These are phyloP conservation scores for Exserohilum rostratum DNA, from an alignment of 2,329 filamentous ascomycete species.

Conservation along the genomic window DNA sequence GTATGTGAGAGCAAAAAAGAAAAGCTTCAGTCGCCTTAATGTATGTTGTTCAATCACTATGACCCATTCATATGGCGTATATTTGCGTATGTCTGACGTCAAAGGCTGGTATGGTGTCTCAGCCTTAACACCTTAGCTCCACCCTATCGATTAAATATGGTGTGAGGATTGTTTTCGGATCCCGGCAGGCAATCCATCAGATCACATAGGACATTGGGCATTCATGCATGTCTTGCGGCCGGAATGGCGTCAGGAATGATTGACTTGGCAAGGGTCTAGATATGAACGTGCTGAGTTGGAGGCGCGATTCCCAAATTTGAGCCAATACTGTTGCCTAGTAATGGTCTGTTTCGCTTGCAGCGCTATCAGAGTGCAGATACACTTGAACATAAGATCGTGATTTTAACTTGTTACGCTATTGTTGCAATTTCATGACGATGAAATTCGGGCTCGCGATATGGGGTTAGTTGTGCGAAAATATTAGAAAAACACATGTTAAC, in stretches of 20 bases:
- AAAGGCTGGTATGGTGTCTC: slow-evolving; percentile 6
- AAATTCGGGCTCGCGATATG: background rate
- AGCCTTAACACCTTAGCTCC: slow-evolving; percentile 7
- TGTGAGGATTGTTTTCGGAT: background rate
- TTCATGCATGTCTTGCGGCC: slow-evolving; percentile 2
- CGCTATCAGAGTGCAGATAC: background rate
- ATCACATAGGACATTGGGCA: background rate
- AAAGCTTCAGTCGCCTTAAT: slow-evolving; percentile 2
- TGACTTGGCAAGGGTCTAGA: background rate
- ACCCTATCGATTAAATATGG: background rate
- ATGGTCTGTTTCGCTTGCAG: background rate
- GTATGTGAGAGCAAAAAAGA: background rate
- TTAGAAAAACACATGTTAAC: background rate
- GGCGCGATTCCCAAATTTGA: background rate
- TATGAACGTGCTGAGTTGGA: background rate
- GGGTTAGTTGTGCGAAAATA: background rate
- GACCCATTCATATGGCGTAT: slow-evolving; percentile 13
- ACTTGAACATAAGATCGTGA: background rate
- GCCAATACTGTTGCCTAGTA: background rate
- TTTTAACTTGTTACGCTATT: no score
- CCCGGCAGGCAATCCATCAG: background rate
- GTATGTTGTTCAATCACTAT: slow-evolving; percentile 3
- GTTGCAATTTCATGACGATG: no score
- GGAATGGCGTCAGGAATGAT: slow-evolving; percentile 5
- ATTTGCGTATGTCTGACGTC: slow-evolving; percentile 27